Evolutionary conservation across 2,329 filamentous ascomycete genomes (phyloP), one percentile per base, ranked within the genome.

Genomic region (Claviceps arundinis): DNA sequence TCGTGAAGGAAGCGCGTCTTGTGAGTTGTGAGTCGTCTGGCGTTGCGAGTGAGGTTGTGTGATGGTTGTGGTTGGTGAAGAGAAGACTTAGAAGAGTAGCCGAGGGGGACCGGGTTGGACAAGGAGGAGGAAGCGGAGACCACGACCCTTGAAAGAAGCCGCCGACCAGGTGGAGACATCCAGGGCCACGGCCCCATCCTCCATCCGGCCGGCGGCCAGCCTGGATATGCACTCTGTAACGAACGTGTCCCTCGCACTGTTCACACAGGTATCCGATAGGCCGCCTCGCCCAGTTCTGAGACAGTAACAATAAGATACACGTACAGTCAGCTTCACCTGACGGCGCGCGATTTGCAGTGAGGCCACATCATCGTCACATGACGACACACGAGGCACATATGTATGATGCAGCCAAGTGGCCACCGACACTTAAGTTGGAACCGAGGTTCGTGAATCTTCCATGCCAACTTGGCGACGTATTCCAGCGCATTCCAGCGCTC

Each of bases 111-210:
- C 17, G 30, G 48, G 48, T 26, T 3, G 37, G 2, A 48, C 37
- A 16, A 38, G 52, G 45, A 45, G 48, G 44, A 43, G 48, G 24
- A 37, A 48, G 52, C 45, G 47, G 26, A 22, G 41, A 46, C 37
- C 47, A 48, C 26, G 26, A 34, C n/a, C 44, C 44, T 47, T 37
- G 44, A n/a, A 19, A 34, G 44, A 47, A 47, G 26, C 26, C 44
- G 34, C 26, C 26, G 30, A 34, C 9, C 30, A 37, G 51, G 46
- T 47, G 46, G 46, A 13, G 46, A 37, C 19, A 17, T 37, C 46
- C 30, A 47, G 26, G 37, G n/a, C 44, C 30, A 34, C 30, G 30
- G 30, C 30, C 30, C 30, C 37, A 26, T 37, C 30, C 44, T 17
- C 48, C 43, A 51, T 50, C 49, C 45, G 22, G 22, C 22, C 22